A percentile compares a stretch with the other conserved stretches of the same genome.
These are phyloP conservation scores for Russula virescens DNA, from an alignment of 768 basidiomycete species.

Conservation along the genomic window DNA sequence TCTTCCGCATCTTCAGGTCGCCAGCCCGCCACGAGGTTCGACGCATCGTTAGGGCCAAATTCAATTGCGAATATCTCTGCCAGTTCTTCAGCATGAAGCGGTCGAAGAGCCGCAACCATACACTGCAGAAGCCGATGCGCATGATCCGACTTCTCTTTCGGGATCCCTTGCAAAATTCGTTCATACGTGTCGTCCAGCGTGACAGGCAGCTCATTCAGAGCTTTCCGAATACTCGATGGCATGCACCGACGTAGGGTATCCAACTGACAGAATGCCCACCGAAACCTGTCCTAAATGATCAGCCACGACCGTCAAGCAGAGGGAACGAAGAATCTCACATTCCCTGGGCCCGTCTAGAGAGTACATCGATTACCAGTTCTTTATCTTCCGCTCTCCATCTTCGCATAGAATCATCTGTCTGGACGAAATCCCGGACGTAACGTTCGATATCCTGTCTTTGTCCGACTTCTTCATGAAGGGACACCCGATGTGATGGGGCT, in stretches of 20 bases:
- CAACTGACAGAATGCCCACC: background rate
- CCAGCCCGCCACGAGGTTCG: background rate
- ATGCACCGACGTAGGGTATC: background rate
- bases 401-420: background rate
- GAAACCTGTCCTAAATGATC: background rate
- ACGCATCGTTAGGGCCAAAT: no score
- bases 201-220: background rate
- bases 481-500: background rate
- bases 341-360: background rate
- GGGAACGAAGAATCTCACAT: background rate
- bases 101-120: background rate
- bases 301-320: background rate
- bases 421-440: background rate
- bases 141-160: background rate
- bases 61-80: background rate
- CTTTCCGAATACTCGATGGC: background rate
- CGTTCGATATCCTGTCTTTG: background rate
- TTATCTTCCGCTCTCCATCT: background rate
- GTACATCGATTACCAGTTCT: background rate
- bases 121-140: background rate
- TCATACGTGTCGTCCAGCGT: background rate
- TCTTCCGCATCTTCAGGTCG: background rate
- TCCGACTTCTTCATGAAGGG: background rate
- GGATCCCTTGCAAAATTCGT: background rate
- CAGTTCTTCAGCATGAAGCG: background rate